Evolutionary conservation across 164 flowering plant species (phyloP).

Genomic region (Paratinospora sagittata): DNA sequence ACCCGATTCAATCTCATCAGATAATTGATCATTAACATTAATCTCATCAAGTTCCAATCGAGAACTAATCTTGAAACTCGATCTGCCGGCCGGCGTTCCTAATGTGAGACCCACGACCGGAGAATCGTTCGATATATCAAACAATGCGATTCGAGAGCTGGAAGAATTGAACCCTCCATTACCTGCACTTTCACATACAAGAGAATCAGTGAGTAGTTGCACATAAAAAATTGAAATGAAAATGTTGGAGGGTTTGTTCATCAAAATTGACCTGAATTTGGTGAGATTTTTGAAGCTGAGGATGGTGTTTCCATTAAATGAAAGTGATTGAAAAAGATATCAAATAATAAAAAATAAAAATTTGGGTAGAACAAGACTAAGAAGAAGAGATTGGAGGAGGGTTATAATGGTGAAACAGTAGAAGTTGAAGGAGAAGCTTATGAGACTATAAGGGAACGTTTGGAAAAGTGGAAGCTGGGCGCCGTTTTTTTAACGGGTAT

Average conservation of each 20-base stretch:
- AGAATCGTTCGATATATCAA: neutral
- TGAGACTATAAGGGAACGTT: neutral
- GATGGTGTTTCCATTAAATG: slow-evolving; percentile 2
- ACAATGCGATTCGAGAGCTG: neutral
- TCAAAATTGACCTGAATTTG: neutral
- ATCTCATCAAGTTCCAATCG: neutral
- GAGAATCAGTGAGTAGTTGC: neutral
- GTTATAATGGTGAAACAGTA: neutral
- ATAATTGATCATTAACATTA: too few species aligned
- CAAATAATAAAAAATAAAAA: too few species aligned
- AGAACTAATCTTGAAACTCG: neutral
- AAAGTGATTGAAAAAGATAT: neutral
- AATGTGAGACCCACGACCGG: neutral
- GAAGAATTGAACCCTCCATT: neutral
- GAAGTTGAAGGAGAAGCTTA: neutral
- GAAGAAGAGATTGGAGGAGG: neutral
- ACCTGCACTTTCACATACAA: neutral
- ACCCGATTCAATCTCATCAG: neutral
- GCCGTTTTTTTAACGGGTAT: neutral
- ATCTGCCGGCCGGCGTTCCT: neutral
- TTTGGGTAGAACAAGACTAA: neutral
- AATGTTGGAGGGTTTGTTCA: neutral
- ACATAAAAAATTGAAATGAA: neutral
- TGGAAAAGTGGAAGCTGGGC: neutral
- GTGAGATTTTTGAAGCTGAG: slow-evolving; percentile 1